Conservation (phyloP, 768 basidiomycete genomes). For the Russula griseocarnosa region DNA sequence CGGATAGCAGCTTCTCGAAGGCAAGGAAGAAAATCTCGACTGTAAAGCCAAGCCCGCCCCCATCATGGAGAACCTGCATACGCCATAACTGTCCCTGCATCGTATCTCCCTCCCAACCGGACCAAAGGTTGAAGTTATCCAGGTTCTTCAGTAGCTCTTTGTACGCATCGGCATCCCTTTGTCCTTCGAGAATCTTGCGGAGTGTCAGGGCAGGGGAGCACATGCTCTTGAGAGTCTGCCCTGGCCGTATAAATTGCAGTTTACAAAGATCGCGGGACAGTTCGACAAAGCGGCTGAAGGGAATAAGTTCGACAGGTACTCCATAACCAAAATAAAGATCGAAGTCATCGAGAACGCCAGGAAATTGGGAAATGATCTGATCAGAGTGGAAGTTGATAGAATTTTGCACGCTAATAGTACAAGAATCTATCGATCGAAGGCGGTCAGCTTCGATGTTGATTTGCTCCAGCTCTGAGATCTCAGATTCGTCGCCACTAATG, state of each 20-base stretch:
- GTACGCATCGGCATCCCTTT: neutral
- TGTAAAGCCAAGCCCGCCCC: conserved; percentile 8
- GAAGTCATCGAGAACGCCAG: neutral
- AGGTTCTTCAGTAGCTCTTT: neutral
- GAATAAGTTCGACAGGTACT: neutral
- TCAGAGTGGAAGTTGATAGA: neutral
- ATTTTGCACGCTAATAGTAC: neutral
- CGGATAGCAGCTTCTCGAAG: conserved; percentile 1
- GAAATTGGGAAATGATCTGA: neutral
- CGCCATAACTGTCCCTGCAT: neutral
- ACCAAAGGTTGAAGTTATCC: neutral
- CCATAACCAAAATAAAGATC: too few relatives aligned
- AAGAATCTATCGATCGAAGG: neutral
- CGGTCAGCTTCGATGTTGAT: neutral
- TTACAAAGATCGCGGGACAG: neutral
- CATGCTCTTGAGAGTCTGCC: neutral
- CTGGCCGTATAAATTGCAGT: neutral
- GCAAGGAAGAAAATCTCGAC: too few relatives aligned
- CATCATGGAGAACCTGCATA: neutral
- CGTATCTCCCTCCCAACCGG: too few relatives aligned
- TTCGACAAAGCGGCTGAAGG: neutral
- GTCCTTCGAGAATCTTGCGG: neutral
- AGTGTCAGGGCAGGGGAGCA: neutral
- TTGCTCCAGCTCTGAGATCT: conserved; percentile 4
- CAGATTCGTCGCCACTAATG: neutral